Evolutionary conservation across 2,329 filamentous ascomycete genomes (phyloP).

Genomic region (Microdochium paspali): DNA sequence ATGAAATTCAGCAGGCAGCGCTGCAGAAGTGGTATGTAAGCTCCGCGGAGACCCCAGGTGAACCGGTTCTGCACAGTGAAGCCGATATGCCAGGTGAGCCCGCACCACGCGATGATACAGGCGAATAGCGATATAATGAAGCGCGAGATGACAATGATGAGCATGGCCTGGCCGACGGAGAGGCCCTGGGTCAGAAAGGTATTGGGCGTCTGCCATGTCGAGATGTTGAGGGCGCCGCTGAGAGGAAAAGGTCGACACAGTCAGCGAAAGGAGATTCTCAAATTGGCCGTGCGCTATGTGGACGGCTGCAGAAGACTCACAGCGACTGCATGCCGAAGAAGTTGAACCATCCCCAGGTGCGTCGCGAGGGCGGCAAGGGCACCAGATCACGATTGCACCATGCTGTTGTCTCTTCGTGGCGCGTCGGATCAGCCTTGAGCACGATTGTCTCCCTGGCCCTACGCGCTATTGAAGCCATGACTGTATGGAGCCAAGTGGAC

Average conservation of each 20-base stretch:
- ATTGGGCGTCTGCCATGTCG: slow-evolving; percentile 37
- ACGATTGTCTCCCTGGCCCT: slow-evolving; percentile 20
- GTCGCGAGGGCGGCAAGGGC: slow-evolving; percentile 28
- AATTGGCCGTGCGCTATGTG: no score
- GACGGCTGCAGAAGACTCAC: slow-evolving; percentile 12
- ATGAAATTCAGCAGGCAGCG: slow-evolving; percentile 39
- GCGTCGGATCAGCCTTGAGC: slow-evolving; percentile 26
- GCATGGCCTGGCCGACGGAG: slow-evolving; percentile 36
- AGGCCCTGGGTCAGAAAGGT: slow-evolving; percentile 35
- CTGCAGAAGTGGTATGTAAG: slow-evolving; percentile 36
- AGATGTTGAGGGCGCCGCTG: slow-evolving; percentile 22
- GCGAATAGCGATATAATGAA: slow-evolving; percentile 31
- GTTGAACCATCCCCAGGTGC: slow-evolving; percentile 38
- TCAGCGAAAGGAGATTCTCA: no score
- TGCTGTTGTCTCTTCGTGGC: slow-evolving; percentile 33
- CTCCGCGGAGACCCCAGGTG: slow-evolving; percentile 37
- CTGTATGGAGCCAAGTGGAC: no score
- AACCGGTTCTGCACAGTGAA: slow-evolving; percentile 39
- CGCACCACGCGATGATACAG: slow-evolving; percentile 34
- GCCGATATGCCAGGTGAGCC: slow-evolving; percentile 39
- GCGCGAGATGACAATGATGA: slow-evolving; percentile 33
- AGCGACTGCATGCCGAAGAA: slow-evolving; percentile 32
- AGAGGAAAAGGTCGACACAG: no score
- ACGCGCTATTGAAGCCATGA: slow-evolving; percentile 4
- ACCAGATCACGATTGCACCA: slow-evolving; percentile 38